These are phyloP conservation scores for Rosa hybrid DNA, from an alignment of 331 rosid genomes.

Conservation along the genomic window DNA sequence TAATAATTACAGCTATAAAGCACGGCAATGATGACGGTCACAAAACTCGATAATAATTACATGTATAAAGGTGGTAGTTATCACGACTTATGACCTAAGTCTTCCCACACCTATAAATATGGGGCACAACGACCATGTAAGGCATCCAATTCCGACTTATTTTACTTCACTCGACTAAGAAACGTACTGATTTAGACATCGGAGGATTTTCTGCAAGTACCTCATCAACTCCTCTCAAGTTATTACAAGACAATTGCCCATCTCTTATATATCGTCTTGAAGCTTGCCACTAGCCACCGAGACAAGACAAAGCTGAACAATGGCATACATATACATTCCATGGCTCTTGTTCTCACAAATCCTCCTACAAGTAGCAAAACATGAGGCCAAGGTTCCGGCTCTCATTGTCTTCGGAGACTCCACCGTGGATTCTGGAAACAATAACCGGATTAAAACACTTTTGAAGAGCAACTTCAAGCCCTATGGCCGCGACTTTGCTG, in stretches of 20 bases:
- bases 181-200: too few relatives aligned
- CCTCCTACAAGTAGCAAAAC: neutral
- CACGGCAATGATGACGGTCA: too few relatives aligned
- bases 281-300: neutral
- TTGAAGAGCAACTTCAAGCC: constrained; percentile 82
- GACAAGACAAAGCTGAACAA: neutral
- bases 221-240: neutral
- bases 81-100: too few relatives aligned
- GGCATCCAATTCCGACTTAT: too few relatives aligned
- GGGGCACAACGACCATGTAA: too few relatives aligned
- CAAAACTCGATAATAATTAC: too few relatives aligned
- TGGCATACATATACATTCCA: neutral
- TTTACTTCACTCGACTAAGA: too few relatives aligned
- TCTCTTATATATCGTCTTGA: neutral
- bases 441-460: constrained; percentile 53
- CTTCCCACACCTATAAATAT: too few relatives aligned
- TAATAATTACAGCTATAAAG: too few relatives aligned
- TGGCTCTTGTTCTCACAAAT: neutral
- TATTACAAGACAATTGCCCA: neutral
- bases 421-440: constrained; percentile 87
- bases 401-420: constrained; percentile 89
- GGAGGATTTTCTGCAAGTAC: too few relatives aligned
- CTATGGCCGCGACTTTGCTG: constrained; percentile 73
- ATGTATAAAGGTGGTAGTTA: too few relatives aligned
- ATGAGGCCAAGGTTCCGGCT: constrained; percentile 53